Conservation (phyloP, 164 flowering plant genomes). For the Dillenia suffruticosa region DNA sequence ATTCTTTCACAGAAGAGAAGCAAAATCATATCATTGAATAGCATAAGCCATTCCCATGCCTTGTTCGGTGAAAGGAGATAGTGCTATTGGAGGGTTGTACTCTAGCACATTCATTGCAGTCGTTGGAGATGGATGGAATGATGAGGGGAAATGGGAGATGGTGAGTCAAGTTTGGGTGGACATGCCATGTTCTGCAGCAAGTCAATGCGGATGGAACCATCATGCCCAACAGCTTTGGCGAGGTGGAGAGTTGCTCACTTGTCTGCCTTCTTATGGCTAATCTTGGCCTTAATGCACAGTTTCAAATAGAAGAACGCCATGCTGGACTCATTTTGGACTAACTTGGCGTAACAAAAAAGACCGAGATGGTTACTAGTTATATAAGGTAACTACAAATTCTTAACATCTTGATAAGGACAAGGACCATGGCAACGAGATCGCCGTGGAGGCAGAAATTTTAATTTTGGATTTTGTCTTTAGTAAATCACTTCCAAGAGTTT, state of each 20-base stretch:
- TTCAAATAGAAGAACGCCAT: constrained; percentile 2
- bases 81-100: constrained; percentile 19
- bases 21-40: neutral
- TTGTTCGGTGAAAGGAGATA: constrained; percentile 19
- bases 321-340: constrained; percentile 5
- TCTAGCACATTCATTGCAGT: constrained; percentile 4
- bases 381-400: too few species aligned
- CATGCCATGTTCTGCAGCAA: constrained; percentile 13
- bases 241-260: constrained; percentile 19
- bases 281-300: constrained; percentile 13
- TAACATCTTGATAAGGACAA: too few species aligned
- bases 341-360: too few species aligned
- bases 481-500: too few species aligned
- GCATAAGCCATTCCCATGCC: constrained; percentile 9
- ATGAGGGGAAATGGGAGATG: constrained; percentile 1
- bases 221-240: constrained; percentile 7
- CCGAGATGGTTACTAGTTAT: too few species aligned
- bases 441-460: too few species aligned
- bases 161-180: constrained; percentile 12
- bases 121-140: neutral
- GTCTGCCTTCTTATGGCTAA: constrained; percentile 18
- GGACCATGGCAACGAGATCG: too few species aligned
- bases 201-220: constrained; percentile 2
- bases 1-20: constrained; percentile 9
- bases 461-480: too few species aligned